Base-by-base conservation (phyloP, 495 filamentous ascomycete species). In the Lepidopterella palustris region DNA sequence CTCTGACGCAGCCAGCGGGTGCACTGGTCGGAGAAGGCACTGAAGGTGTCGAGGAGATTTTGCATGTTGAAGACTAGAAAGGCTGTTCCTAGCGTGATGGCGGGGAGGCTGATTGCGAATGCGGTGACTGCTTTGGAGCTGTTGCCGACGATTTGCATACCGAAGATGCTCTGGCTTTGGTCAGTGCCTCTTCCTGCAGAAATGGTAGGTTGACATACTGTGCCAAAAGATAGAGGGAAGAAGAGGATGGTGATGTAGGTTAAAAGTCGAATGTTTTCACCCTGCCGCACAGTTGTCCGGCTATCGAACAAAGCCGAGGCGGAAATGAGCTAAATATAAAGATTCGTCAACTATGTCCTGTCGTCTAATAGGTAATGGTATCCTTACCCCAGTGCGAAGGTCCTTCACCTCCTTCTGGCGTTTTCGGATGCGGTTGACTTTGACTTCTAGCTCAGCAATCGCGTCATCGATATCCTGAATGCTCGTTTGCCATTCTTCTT, bases 221-320 rank as follows among this genome's bases (percentile, higher is more conserved):
- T 64, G 26, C 25, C 35, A 50, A 64, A 64, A 32, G 51, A 40
- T 13, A 64, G 45, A 20, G 61, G 61, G 20, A 64, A 35, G 59
- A 64, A 64, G 1, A 64, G 18, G 1, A 64, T 47, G 35, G 60
- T 52, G 20, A 64, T 45, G 11, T 59, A 55, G 3, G 60, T 63
- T 15, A 63, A 35, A 4, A 63, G 45, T 13, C 60, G 60, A 53
- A 63, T 63, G 13, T 64, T 64, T 20, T 64, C 58, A 9, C 58
- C 52, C 39, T 64, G 61, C 25, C 54, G 25, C 0, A 60, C 49
- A 2, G 61, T 35, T 9, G 52, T 55, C 27, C 61, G 58, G 35
- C 48, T 55, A 24, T 64, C 61, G 48, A 64, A 55, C 18, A 64
- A 18, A 9, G 57, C 48, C n/a, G 61, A 64, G n/a, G 58, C 58